Percentiles rank a stretch among this genome's conserved stretches.
These are phyloP conservation scores for Colletotrichum neosansevieriae DNA, from an alignment of 2,329 filamentous ascomycete genomes.

Conservation along the genomic window DNA sequence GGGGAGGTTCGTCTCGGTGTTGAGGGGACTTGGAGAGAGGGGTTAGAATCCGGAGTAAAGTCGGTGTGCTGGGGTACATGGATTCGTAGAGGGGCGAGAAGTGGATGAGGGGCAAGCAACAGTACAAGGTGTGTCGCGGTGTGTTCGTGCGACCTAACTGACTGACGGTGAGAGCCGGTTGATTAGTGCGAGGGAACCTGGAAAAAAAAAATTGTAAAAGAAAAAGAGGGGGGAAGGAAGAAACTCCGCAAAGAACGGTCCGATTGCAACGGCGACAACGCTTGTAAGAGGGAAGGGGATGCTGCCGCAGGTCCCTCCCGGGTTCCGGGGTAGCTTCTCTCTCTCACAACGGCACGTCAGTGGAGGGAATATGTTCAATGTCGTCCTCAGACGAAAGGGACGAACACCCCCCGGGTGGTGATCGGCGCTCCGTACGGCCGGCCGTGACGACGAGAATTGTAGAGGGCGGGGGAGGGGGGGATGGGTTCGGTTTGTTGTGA, in stretches of 20 bases:
- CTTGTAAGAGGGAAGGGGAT: too few species aligned
- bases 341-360: too few species aligned
- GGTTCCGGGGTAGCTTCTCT: slow-evolving; percentile 13
- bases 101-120: background rate
- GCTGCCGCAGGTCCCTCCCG: slow-evolving; percentile 2
- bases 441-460: slow-evolving; percentile 18
- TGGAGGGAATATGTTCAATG: slow-evolving; percentile 15
- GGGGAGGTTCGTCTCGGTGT: slow-evolving; percentile 1
- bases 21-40: background rate
- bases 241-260: slow-evolving; percentile 20
- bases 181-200: background rate
- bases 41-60: slow-evolving; percentile 12
- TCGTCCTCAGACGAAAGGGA: slow-evolving; percentile 11
- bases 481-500: background rate
- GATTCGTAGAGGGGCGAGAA: too few species aligned
- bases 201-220: background rate
- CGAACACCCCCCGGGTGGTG: slow-evolving; percentile 23
- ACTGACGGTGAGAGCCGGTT: slow-evolving; percentile 6
- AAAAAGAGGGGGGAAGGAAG: background rate
- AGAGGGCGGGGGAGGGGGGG: background rate
- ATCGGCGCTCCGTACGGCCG: slow-evolving; percentile 35
- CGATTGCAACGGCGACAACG: slow-evolving; percentile 15
- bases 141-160: slow-evolving; percentile 6
- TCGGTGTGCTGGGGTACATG: slow-evolving; percentile 18
- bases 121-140: slow-evolving; percentile 16